Conservation (phyloP, 805 yeast species). For the Cyberlindnera meyerae region DNA sequence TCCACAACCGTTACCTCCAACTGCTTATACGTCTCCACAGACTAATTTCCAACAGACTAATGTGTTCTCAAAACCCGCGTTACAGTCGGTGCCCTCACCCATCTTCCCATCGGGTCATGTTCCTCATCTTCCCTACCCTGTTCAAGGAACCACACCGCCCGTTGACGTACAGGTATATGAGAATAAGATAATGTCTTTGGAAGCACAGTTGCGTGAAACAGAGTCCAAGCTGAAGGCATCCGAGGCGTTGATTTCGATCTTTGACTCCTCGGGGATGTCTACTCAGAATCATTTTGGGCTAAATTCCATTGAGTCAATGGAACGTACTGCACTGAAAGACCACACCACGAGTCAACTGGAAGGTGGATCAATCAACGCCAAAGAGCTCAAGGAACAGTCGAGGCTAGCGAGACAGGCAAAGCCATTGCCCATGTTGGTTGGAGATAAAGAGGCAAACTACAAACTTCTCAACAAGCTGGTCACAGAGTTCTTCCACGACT, state of each 20-base stretch:
- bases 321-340: slow-evolving; percentile 6
- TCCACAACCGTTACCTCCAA: no score
- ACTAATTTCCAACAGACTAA: no score
- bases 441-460: slow-evolving; percentile 6
- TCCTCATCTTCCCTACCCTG: no score
- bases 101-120: no score
- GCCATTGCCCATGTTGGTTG: slow-evolving; percentile 10
- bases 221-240: slow-evolving; percentile 16
- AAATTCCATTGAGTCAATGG: slow-evolving; percentile 13
- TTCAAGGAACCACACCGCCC: no score
- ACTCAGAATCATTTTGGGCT: slow-evolving; percentile 12
- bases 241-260: slow-evolving; percentile 22
- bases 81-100: no score
- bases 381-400: neutral
- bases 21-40: no score
- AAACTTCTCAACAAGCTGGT: slow-evolving; percentile 10
- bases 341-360: neutral
- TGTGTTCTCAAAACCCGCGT: no score
- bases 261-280: slow-evolving; percentile 17
- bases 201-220: slow-evolving; percentile 8
- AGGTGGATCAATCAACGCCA: neutral
- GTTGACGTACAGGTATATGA: no score
- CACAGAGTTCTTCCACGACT: slow-evolving; percentile 13
- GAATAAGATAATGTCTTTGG: slow-evolving; percentile 5
- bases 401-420: slow-evolving; percentile 5